A percentile compares a stretch with the other conserved stretches of the same genome.
These are phyloP conservation scores for Pseudozyma tsukubaensis DNA, from an alignment of 1,284 basidiomycete species.

Conservation along the genomic window DNA sequence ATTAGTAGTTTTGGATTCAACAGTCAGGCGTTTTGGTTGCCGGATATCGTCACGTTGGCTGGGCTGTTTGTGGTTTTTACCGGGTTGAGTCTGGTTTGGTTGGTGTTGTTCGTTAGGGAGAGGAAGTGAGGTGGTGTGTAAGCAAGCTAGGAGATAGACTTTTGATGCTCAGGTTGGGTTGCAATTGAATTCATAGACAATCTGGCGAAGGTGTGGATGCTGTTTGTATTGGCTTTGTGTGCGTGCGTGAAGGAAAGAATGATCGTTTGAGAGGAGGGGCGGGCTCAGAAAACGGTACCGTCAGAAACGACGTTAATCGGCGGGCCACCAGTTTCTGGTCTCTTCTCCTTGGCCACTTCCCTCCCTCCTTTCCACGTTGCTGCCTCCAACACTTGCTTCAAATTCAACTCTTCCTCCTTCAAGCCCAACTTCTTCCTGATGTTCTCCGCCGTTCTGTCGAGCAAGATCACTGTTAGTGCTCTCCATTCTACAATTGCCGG, in stretches of 20 bases:
- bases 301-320: conserved; percentile 73
- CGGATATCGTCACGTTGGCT: conserved; percentile 46
- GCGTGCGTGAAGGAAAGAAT: not conserved
- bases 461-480: conserved; percentile 88
- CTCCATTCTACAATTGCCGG: conserved; percentile 95
- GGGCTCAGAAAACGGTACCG: conserved; percentile 35
- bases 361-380: conserved; percentile 91
- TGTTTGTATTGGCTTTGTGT: not conserved
- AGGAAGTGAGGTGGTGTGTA: conserved; percentile 29
- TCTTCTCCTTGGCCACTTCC: conserved; percentile 86
- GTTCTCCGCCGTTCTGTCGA: conserved; percentile 69
- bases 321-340: conserved; percentile 81
- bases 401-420: conserved; percentile 74
- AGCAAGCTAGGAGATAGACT: not conserved
- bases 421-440: conserved; percentile 35
- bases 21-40: conserved; percentile 55
- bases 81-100: conserved; percentile 21
- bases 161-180: not conserved
- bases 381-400: conserved; percentile 89
- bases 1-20: conserved; percentile 57
- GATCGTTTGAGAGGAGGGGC: not conserved
- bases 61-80: conserved; percentile 43
- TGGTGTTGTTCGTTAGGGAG: conserved; percentile 52
- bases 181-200: not conserved
- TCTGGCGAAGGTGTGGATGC: not conserved